Evolutionary conservation across 78 protist genomes (phyloP), one percentile per base, ranked within the genome.

Genomic region (Dictyostelium purpureum): DNA sequence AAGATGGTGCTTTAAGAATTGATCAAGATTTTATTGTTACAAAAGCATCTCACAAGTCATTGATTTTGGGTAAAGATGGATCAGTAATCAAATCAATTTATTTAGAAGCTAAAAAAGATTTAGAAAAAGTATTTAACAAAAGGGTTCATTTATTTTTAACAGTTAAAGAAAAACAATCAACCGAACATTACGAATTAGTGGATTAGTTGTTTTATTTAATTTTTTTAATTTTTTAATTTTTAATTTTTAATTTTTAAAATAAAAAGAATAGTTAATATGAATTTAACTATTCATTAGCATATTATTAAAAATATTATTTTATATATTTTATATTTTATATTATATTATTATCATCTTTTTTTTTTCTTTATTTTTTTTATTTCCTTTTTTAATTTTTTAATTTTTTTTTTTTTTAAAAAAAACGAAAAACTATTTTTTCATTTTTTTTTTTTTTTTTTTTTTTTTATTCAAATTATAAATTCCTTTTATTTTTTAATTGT

Each of bases 21-120:
- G 90, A 83, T 71, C 90, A 83, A 18, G 90, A 83, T 49, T 59
- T 83, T 4, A 83, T 83, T 6, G 90, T 83, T 19, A 21, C 42
- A 21, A 83, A 83, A 59, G 56, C 74, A 14, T n/a, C 56, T 26
- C 90, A 83, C 51, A 83, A 83, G 28, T 28, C 81, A 21, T 45
- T 76, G 4, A n/a, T 83, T 0, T 24, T 83, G 26, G 90, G 90
- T 40, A 10, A 38, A 24, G 42, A 35, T 56, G 90, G 90, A 26
- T 21, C 42, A 54, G 33, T 42, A 5, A 83, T 83, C 12, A 71
- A 69, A 43, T 18, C 75, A 43, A 83, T 83, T 49, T 83, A 83
- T 71, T 21, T 71, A 18, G 80, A 69, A 57, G 1, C 90, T 7
- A 83, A 57, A 83, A 83, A 83, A 51, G 90, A 54, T 11, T 43